Percentiles rank a stretch among this genome's conserved stretches.
Conservation (phyloP, 495 filamentous ascomycete species). For the Trypethelium eluteriae region DNA sequence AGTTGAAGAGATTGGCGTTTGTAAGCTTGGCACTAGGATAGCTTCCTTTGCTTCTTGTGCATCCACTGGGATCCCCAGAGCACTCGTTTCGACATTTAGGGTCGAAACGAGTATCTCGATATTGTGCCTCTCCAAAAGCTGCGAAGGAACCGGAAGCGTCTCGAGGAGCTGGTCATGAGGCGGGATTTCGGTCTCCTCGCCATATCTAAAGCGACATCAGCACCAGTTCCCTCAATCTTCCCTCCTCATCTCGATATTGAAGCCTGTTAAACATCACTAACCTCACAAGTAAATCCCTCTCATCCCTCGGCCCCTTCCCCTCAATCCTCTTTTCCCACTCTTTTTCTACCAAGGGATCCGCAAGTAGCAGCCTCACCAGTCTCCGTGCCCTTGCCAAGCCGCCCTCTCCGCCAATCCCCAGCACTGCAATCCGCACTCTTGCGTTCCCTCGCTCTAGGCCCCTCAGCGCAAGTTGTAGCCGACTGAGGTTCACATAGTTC, state of each 20-base stretch:
- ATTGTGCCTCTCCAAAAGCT: conserved; percentile 56
- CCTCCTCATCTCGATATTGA: background rate
- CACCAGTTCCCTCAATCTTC: background rate
- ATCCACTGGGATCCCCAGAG: conserved; percentile 22
- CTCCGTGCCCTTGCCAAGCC: conserved; percentile 40
- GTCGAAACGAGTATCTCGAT: conserved; percentile 72
- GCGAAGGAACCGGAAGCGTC: conserved; percentile 58
- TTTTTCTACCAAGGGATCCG: conserved; percentile 63
- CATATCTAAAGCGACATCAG: conserved; percentile 41
- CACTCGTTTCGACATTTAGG: conserved; percentile 36
- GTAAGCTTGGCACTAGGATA: conserved; percentile 65
- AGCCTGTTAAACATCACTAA: conserved; percentile 27
- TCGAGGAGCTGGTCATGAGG: conserved; percentile 45
- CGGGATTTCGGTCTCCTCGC: conserved; percentile 37
- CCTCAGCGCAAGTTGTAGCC: conserved; percentile 70
- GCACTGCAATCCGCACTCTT: conserved; percentile 65
- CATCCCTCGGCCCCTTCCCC: conserved; percentile 36
- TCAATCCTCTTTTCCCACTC: conserved; percentile 66
- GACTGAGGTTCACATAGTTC: conserved; percentile 62
- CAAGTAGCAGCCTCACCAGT: conserved; percentile 63
- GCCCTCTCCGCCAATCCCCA: conserved; percentile 18
- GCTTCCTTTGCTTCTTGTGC: conserved; percentile 44
- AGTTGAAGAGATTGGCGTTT: conserved; percentile 53
- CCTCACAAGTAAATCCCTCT: conserved; percentile 52
- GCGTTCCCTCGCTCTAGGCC: conserved; percentile 59